phyloP scores from a whole-genome alignment of 2,329 filamentous ascomycete species.

The Aureobasidium sp. region DNA sequence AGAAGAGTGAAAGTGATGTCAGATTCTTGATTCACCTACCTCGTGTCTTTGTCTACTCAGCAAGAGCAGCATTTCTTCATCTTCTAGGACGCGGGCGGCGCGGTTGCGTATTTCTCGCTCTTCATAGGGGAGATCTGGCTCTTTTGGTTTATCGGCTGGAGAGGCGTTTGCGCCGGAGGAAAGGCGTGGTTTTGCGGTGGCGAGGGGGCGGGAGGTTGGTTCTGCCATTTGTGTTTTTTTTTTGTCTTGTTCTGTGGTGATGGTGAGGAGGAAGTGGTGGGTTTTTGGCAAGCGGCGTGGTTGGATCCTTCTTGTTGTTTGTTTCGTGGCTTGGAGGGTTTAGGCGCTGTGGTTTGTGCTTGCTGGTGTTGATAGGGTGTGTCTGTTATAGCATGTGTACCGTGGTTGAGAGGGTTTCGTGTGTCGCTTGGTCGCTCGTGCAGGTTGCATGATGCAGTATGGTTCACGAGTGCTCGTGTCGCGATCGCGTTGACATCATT shows the following conservation, averaged over 20 bases:
- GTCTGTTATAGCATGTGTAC: background rate
- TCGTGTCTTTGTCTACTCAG: slow-evolving; percentile 2
- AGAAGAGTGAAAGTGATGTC: background rate
- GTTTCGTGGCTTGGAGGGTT: background rate
- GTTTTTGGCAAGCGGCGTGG: background rate
- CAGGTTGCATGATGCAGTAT: background rate
- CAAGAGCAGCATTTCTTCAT: background rate
- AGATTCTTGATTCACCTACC: background rate
- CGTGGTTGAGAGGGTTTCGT: background rate
- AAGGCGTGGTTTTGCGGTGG: background rate
- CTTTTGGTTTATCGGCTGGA: background rate
- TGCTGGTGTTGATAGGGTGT: background rate
- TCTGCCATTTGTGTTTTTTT: background rate
- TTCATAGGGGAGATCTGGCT: background rate
- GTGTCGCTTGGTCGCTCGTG: background rate
- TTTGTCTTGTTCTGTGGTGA: background rate
- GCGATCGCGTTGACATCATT: background rate
- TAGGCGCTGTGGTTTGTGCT: background rate
- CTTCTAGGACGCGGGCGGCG: background rate
- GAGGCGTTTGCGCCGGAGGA: background rate
- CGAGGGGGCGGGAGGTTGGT: background rate
- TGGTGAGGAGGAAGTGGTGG: background rate
- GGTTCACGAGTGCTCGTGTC: background rate
- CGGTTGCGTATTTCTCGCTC: background rate
- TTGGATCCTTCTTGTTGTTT: background rate